Evolutionary conservation across 768 basidiomycete species (phyloP).

Genomic region (Rhizopogon rudus): DNA sequence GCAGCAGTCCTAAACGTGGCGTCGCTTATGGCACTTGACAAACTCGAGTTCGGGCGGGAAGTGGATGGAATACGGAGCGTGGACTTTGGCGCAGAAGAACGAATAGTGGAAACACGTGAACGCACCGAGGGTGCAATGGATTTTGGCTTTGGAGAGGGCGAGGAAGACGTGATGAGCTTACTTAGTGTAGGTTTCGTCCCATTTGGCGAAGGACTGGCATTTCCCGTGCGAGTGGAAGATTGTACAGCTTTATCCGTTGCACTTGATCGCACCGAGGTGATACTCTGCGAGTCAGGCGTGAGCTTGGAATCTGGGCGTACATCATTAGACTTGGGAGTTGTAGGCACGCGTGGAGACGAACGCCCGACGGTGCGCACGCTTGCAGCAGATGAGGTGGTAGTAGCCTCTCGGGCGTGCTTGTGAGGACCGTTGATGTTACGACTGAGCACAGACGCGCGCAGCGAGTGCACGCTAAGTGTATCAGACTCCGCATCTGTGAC

Average conservation of each 20-base stretch:
- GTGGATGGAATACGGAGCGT: slow-evolving; percentile 27
- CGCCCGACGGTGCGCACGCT: slow-evolving; percentile 18
- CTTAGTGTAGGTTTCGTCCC: slow-evolving; percentile 6
- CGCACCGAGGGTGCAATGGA: slow-evolving; percentile 12
- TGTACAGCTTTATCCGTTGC: slow-evolving; percentile 15
- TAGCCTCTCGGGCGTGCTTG: slow-evolving; percentile 17
- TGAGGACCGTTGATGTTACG: slow-evolving; percentile 21
- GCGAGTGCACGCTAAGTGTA: slow-evolving; percentile 39
- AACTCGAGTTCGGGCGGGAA: slow-evolving; percentile 21
- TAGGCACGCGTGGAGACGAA: slow-evolving; percentile 24
- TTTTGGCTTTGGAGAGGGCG: slow-evolving; percentile 5
- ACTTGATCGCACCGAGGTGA: slow-evolving; percentile 21
- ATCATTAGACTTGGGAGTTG: slow-evolving; percentile 22
- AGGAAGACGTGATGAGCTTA: slow-evolving; percentile 9
- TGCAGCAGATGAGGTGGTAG: slow-evolving; percentile 20
- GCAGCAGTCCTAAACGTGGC: slow-evolving; percentile 26
- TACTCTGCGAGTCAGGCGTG: slow-evolving; percentile 41
- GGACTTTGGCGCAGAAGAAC: slow-evolving; percentile 21
- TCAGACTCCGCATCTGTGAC: slow-evolving; percentile 31
- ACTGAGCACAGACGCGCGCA: slow-evolving; percentile 40
- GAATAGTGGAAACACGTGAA: slow-evolving; percentile 20
- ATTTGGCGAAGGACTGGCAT: neutral
- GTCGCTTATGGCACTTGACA: slow-evolving; percentile 27
- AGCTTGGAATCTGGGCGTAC: slow-evolving; percentile 70
- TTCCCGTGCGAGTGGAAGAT: slow-evolving; percentile 1